Evolutionary conservation across 2,329 filamentous ascomycete species (phyloP).

Genomic region (Pseudogymnoascus destructans): DNA sequence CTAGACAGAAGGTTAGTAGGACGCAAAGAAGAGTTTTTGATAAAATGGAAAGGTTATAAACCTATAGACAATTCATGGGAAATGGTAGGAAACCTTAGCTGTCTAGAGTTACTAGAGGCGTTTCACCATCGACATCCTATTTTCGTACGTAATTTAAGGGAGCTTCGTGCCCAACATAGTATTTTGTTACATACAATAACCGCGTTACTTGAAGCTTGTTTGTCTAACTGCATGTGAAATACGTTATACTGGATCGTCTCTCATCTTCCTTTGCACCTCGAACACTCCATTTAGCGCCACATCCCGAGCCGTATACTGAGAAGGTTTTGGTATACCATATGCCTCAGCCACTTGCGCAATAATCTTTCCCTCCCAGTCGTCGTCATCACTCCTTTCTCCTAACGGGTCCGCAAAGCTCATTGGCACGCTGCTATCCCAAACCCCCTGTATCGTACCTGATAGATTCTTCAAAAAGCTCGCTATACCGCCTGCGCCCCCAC

Average conservation of each 20-base stretch:
- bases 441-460: slow-evolving; percentile 39
- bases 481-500: slow-evolving; percentile 40
- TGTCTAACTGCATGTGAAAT: background rate
- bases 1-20: no score
- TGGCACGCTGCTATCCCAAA: slow-evolving; percentile 31
- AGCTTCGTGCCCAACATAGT: background rate
- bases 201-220: background rate
- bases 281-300: background rate
- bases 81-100: no score
- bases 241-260: background rate
- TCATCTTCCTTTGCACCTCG: background rate
- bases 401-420: slow-evolving; percentile 23
- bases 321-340: slow-evolving; percentile 29
- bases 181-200: background rate
- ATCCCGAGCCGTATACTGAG: background rate
- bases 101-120: no score
- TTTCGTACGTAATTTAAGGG: background rate
- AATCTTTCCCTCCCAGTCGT: slow-evolving; percentile 34
- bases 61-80: no score
- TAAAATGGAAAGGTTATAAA: no score
- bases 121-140: no score
- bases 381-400: slow-evolving; percentile 29
- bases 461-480: slow-evolving; percentile 42
- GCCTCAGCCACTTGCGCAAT: slow-evolving; percentile 33
- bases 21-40: no score